A percentile compares a stretch with the other conserved stretches of the same genome.
Conservation (phyloP, 352 stramenopile genomes). For the Globisporangium viniferum region DNA sequence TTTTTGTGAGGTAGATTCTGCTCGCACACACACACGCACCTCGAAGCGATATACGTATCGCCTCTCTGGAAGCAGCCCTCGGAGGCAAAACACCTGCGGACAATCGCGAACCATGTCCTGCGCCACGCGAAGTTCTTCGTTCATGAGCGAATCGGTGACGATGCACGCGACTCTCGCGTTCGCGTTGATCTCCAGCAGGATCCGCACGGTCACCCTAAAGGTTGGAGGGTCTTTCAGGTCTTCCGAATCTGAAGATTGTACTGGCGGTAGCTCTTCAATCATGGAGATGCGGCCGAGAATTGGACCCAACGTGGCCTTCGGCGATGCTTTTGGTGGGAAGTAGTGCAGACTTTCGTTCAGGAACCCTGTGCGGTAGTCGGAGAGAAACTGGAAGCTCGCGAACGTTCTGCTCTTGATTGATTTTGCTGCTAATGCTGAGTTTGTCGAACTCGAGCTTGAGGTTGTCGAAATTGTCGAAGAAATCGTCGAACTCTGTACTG, state of each 20-base stretch:
- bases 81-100: conserved; percentile 48
- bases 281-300: conserved; percentile 47
- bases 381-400: conserved; percentile 55
- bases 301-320: conserved; percentile 50
- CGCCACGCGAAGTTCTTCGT: conserved; percentile 39
- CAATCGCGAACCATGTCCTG: conserved; percentile 26
- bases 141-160: conserved; percentile 57
- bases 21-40: conserved; percentile 16
- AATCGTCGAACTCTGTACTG: background rate
- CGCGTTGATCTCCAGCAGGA: conserved; percentile 69
- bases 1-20: background rate
- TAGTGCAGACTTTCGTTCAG: conserved; percentile 51
- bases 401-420: conserved; percentile 25
- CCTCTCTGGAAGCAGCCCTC: conserved; percentile 40
- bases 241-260: background rate
- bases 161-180: conserved; percentile 51
- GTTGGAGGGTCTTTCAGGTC: conserved; percentile 13
- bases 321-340: conserved; percentile 40
- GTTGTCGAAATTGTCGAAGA: background rate
- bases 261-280: background rate
- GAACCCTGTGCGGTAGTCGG: conserved; percentile 47
- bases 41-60: conserved; percentile 74
- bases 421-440: background rate
- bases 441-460: background rate
- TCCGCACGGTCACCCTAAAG: conserved; percentile 29